These are phyloP conservation scores for Lepidopterella palustris DNA, from an alignment of 495 filamentous ascomycete genomes.

Conservation along the genomic window DNA sequence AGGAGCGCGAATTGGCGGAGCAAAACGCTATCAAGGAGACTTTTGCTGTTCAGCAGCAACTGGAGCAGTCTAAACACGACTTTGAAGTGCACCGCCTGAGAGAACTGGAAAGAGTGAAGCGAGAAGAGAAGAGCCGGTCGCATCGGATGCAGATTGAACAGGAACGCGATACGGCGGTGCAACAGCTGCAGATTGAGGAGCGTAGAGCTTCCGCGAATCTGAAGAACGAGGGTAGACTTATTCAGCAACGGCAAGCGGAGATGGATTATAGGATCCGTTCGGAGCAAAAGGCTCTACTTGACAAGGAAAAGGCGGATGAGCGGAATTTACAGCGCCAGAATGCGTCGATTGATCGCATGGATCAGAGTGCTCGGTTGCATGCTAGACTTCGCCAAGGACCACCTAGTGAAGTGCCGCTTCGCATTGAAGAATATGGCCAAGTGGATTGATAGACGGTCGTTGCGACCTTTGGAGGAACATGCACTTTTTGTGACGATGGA, in stretches of 20 bases:
- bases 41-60: constrained; percentile 3
- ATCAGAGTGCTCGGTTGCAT: constrained; percentile 25
- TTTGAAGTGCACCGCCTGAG: constrained; percentile 14
- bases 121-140: too few species aligned
- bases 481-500: too few species aligned
- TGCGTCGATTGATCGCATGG: constrained; percentile 8
- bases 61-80: constrained; percentile 16
- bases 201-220: not conserved
- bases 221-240: constrained; percentile 3
- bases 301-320: constrained; percentile 23
- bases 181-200: constrained; percentile 17
- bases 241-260: constrained; percentile 5
- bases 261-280: constrained; percentile 11
- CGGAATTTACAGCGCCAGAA: constrained; percentile 22
- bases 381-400: constrained; percentile 12
- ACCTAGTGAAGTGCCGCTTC: too few species aligned
- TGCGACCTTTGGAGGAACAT: too few species aligned
- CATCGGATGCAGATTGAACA: too few species aligned
- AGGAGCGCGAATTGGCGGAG: constrained; percentile 14
- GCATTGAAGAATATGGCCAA: too few species aligned
- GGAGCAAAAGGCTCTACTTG: constrained; percentile 14
- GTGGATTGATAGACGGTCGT: too few species aligned
- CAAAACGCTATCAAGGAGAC: not conserved
- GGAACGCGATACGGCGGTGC: constrained; percentile 6
- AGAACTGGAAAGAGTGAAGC: constrained; percentile 13